phyloP scores from a whole-genome alignment of 768 basidiomycete genomes.

The Lactarius sp. region DNA sequence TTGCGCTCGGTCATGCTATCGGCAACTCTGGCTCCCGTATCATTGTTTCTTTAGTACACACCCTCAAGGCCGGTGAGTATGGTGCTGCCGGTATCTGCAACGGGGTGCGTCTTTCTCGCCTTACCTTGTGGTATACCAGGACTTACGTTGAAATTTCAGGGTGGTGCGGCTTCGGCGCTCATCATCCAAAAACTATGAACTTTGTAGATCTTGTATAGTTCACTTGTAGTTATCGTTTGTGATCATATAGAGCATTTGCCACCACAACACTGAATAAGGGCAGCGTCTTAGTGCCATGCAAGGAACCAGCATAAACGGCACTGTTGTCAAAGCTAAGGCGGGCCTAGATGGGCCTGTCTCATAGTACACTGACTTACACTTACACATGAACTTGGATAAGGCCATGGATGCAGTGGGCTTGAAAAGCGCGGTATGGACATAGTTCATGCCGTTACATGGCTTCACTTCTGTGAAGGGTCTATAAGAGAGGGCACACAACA shows the following conservation, averaged over 20 bases:
- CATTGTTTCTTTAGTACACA: constrained; percentile 86
- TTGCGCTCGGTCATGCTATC: constrained; percentile 93
- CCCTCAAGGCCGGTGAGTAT: constrained; percentile 88
- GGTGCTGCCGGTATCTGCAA: constrained; percentile 97
- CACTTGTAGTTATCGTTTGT: constrained; percentile 6
- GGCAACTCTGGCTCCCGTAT: constrained; percentile 95
- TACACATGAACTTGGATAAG: too few relatives aligned
- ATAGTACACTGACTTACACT: too few relatives aligned
- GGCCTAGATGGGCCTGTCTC: too few relatives aligned
- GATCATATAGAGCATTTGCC: constrained; percentile 9
- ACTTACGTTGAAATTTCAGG: constrained; percentile 42
- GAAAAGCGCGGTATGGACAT: too few relatives aligned
- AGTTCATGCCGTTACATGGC: too few relatives aligned
- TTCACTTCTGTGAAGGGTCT: too few relatives aligned
- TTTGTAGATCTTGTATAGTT: background rate
- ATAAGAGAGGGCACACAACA: too few relatives aligned
- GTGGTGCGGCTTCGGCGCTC: constrained; percentile 88
- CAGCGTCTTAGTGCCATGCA: background rate
- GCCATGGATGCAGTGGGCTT: too few relatives aligned
- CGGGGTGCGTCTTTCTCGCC: constrained; percentile 56
- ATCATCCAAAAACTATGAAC: constrained; percentile 75
- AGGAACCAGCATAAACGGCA: background rate
- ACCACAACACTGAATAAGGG: background rate
- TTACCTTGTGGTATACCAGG: background rate
- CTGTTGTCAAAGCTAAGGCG: too few relatives aligned